Evolutionary conservation across 2,329 filamentous ascomycete genomes (phyloP).

Genomic region (Chaetomiaceae sp.): DNA sequence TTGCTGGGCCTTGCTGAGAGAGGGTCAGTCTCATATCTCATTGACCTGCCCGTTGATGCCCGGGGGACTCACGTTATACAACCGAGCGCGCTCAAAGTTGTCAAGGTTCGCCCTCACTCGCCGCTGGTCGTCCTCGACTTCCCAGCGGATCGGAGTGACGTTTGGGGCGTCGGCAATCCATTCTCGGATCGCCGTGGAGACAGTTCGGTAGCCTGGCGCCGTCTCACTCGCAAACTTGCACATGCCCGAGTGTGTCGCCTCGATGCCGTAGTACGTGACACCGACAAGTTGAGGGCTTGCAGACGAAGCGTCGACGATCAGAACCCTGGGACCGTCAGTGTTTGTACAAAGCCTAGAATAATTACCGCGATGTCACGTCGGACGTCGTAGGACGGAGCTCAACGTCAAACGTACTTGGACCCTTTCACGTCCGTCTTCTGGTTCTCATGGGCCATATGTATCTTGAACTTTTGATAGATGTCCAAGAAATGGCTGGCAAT

Average conservation of each 20-base stretch:
- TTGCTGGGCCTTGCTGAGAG: constrained; percentile 2
- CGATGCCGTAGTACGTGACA: constrained; percentile 69
- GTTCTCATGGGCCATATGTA: constrained; percentile 74
- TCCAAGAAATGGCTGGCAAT: constrained; percentile 71
- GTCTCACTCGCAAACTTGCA: constrained; percentile 63
- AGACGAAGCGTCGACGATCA: constrained; percentile 66
- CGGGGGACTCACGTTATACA: constrained; percentile 34
- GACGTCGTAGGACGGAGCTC: neutral
- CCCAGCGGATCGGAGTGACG: constrained; percentile 54
- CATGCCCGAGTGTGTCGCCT: constrained; percentile 66
- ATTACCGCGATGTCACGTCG: neutral
- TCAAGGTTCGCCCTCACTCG: constrained; percentile 40
- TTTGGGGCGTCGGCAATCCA: constrained; percentile 51
- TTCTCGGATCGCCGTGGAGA: constrained; percentile 45
- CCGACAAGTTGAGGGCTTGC: constrained; percentile 65
- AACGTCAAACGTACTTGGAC: constrained; percentile 39
- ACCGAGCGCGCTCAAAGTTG: constrained; percentile 41
- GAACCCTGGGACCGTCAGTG: constrained; percentile 32
- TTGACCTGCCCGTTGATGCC: too few species aligned
- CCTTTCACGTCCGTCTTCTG: constrained; percentile 65
- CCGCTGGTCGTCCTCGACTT: constrained; percentile 52
- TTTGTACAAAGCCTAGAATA: neutral
- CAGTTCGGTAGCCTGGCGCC: constrained; percentile 59
- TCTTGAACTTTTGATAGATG: constrained; percentile 63
- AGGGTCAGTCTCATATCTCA: neutral